Evolutionary conservation across 805 yeast genomes (phyloP).

Genomic region (Wickerhamiella kazuoi): DNA sequence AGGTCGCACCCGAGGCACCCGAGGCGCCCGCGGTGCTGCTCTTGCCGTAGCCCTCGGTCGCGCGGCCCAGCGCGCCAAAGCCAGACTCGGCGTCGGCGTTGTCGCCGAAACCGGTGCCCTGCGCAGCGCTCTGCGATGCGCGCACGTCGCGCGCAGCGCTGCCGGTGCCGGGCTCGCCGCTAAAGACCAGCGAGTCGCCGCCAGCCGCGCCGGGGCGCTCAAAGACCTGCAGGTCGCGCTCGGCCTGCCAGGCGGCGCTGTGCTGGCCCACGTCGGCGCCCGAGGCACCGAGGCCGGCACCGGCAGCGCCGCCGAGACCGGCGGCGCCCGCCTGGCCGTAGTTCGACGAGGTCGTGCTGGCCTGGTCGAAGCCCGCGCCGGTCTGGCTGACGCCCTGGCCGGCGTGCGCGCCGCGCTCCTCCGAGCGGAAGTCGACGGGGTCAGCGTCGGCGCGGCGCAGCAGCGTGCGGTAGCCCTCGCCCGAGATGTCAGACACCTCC

Average conservation of each 20-base stretch:
- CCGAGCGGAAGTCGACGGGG: not conserved
- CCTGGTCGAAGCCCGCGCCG: not conserved
- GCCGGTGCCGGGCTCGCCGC: not conserved
- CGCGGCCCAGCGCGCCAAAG: not conserved
- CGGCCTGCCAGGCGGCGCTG: slow-evolving; percentile 13
- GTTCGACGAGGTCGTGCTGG: not conserved
- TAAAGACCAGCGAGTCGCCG: not conserved
- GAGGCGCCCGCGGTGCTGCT: not conserved
- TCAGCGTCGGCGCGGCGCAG: not conserved
- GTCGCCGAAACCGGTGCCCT: not conserved
- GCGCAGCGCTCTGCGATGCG: slow-evolving; percentile 1
- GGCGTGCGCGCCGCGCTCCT: not conserved
- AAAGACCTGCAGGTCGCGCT: slow-evolving; percentile 11
- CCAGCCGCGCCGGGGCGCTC: not conserved
- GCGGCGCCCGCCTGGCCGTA: slow-evolving; percentile 1
- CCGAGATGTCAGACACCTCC: not conserved
- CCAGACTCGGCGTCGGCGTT: no score
- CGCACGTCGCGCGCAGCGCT: not conserved
- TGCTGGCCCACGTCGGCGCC: not conserved
- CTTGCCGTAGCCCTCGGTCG: not conserved
- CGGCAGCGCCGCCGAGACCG: no score
- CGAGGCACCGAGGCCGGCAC: not conserved
- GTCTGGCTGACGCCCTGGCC: not conserved
- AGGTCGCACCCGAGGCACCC: not conserved
- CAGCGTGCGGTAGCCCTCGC: not conserved